Evolutionary conservation across 441 rosid species (phyloP), one percentile per base, ranked within the genome.

Genomic region (Populus hybrid): DNA sequence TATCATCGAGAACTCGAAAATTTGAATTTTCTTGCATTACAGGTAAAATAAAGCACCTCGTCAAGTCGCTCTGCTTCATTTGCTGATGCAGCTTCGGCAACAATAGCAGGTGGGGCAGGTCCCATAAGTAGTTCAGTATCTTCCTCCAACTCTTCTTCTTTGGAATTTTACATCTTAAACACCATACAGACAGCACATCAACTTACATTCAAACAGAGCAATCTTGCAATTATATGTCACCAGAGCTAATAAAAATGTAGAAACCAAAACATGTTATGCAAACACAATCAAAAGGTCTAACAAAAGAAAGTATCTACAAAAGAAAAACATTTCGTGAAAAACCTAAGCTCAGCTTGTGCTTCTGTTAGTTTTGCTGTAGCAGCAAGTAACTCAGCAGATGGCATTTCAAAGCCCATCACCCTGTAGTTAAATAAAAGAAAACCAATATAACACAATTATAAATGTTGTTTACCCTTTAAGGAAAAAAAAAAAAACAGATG

Each of bases 11-110:
- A n/a, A n/a, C n/a, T n/a, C n/a, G n/a, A n/a, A n/a, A n/a, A n/a
- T n/a, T n/a, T n/a, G n/a, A n/a, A n/a, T n/a, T n/a, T n/a, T n/a
- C n/a, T 74, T 77, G 66, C 68, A 61, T 24, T 32, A 65, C 24
- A 78, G 57, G 54, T 26, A 78, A 80, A 81, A 73, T 54, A 74
- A 81, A 77, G 77, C 77, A 92, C 97, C 97, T 93, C 97, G 89
- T 95, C 99, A 75, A 93, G 93, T 65, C 93, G 92, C 88, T 95
- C 99, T 50, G 99, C 99, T 78, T 95, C 99, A 67, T 95, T 93
- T 14, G 91, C 94, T 21, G 94, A 84, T 85, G 86, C 98, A 75
- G 89, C 98, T 89, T 95, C 98, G 72, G 95, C 94, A 83, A 92
- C 97, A 87, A 93, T 68, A 78, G 97, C 93, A 26, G 98, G 95